Evolutionary conservation across 2,329 filamentous ascomycete species (phyloP).

Genomic region (Tolypocladium pustulatum): DNA sequence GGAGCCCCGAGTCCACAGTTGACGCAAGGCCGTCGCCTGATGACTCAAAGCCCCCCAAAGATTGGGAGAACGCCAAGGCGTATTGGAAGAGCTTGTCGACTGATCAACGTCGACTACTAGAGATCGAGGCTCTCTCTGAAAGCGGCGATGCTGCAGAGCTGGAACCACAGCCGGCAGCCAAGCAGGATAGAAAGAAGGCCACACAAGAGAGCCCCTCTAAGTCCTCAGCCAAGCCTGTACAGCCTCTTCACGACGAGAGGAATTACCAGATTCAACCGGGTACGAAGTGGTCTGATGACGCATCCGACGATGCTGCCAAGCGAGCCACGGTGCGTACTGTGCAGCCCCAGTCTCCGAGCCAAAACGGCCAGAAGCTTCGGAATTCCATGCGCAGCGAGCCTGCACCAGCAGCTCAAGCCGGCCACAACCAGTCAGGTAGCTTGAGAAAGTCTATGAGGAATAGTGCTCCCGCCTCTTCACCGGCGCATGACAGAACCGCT

Average conservation of each 20-base stretch:
- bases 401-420: conserved; percentile 3
- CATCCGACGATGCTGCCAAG: conserved; percentile 4
- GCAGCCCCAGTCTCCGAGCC: not conserved
- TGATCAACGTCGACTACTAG: conserved; percentile 52
- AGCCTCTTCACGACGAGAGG: conserved; percentile 11
- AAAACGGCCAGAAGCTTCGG: conserved; percentile 24
- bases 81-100: conserved; percentile 59
- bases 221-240: conserved; percentile 1
- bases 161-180: conserved; percentile 10
- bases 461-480: conserved; percentile 1
- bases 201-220: conserved; percentile 6
- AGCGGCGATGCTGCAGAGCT: conserved; percentile 33
- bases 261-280: conserved; percentile 29
- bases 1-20: not conserved
- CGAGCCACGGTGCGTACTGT: not conserved
- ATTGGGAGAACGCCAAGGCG: conserved; percentile 59
- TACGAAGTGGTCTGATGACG: conserved; percentile 15
- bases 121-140: conserved; percentile 45
- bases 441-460: conserved; percentile 24
- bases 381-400: conserved; percentile 33
- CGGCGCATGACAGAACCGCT: conserved; percentile 2
- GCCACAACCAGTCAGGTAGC: conserved; percentile 7
- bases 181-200: conserved; percentile 25
- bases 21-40: not conserved
- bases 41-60: conserved; percentile 19